Conservation (phyloP, 2,329 filamentous ascomycete genomes). For the Ceratocystiopsis minuta region DNA sequence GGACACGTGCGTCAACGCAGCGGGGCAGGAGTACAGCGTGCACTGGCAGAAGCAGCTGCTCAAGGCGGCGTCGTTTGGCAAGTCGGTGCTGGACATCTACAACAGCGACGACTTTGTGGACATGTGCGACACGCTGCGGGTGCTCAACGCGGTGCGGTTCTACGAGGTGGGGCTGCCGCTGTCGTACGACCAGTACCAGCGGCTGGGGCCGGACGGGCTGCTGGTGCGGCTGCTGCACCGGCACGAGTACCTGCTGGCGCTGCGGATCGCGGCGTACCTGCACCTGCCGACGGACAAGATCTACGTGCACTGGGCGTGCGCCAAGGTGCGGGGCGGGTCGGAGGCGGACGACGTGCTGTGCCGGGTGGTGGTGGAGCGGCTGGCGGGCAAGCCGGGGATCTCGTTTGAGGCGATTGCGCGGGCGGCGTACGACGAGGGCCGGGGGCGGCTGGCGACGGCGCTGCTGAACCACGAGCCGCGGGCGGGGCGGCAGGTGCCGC, state of each 20-base stretch:
- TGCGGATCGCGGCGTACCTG: conserved; percentile 76
- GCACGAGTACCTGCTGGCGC: conserved; percentile 76
- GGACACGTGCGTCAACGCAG: conserved; percentile 76
- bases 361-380: conserved; percentile 65
- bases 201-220: conserved; percentile 76
- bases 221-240: conserved; percentile 72
- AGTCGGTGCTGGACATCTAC: conserved; percentile 91
- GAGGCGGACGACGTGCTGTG: conserved; percentile 83
- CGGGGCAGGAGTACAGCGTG: conserved; percentile 75
- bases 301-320: conserved; percentile 91
- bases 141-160: conserved; percentile 80
- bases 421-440: conserved; percentile 85
- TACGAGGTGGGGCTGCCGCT: conserved; percentile 81
- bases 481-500: conserved; percentile 86
- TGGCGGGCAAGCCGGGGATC: conserved; percentile 77
- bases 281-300: conserved; percentile 75
- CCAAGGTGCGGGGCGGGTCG: conserved; percentile 72
- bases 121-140: conserved; percentile 85
- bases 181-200: conserved; percentile 85
- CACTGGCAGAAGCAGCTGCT: conserved; percentile 91
- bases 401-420: conserved; percentile 90
- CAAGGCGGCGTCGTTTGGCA: conserved; percentile 94
- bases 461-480: conserved; percentile 85
- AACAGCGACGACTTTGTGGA: conserved; percentile 98
- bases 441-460: conserved; percentile 73